phyloP scores from a whole-genome alignment of 2,329 filamentous ascomycete genomes.

The Anisogramma anomala region DNA sequence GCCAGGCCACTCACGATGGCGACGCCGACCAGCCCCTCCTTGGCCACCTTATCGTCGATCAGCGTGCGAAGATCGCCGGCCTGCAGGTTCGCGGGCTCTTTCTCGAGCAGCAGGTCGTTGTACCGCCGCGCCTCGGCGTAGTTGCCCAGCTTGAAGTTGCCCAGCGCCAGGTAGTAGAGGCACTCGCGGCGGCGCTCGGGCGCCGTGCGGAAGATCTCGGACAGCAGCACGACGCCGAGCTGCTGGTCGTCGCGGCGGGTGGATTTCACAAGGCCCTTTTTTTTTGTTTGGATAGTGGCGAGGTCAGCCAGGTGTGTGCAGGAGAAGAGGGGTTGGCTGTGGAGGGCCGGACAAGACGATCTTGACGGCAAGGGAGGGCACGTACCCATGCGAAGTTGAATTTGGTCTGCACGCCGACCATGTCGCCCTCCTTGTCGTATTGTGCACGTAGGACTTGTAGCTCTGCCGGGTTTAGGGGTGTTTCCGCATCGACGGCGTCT shows the following conservation, averaged over 20 bases:
- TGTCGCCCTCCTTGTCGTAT: constrained; percentile 95
- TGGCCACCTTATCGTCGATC: constrained; percentile 93
- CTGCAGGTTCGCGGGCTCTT: constrained; percentile 86
- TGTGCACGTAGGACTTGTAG: constrained; percentile 85
- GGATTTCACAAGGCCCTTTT: constrained; percentile 97
- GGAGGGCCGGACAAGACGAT: no score
- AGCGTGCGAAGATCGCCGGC: constrained; percentile 73
- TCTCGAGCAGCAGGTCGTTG: constrained; percentile 83
- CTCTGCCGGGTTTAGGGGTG: constrained; percentile 85
- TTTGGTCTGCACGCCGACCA: constrained; percentile 94
- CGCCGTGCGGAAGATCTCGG: constrained; percentile 89
- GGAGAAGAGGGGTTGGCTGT: neutral
- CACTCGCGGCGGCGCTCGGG: constrained; percentile 93
- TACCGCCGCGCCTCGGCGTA: constrained; percentile 90
- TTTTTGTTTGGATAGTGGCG: no score
- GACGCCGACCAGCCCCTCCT: constrained; percentile 85
- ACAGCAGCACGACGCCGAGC: constrained; percentile 83
- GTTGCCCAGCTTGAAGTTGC: constrained; percentile 97
- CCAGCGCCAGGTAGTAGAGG: constrained; percentile 92
- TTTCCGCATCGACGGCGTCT: constrained; percentile 98
- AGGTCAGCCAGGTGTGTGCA: neutral
- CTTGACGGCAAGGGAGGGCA: neutral
- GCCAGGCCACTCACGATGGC: constrained; percentile 91
- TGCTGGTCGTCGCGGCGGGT: constrained; percentile 75
- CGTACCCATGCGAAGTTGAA: constrained; percentile 99